Percentiles rank a stretch among this genome's conserved stretches.
phyloP scores from a whole-genome alignment of 805 yeast species.

The Pichia manshurica region DNA sequence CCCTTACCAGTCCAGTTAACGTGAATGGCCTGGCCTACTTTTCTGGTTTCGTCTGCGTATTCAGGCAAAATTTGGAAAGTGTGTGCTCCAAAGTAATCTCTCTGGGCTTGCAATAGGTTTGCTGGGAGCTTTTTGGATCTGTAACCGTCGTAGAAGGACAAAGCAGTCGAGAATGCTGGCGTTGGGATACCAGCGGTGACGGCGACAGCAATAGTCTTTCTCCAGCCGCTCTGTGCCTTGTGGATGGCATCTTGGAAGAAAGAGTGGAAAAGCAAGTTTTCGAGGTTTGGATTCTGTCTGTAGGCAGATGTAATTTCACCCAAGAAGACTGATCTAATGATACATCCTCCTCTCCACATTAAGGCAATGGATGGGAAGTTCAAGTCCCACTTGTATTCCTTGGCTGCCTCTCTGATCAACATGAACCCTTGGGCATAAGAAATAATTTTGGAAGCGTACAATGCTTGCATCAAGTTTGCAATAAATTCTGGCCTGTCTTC shows the following conservation, averaged over 20 bases:
- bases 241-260: conserved; percentile 88
- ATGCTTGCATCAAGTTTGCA: conserved; percentile 94
- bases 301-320: conserved; percentile 96
- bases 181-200: conserved; percentile 88
- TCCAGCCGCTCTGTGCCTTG: conserved; percentile 95
- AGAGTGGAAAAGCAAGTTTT: conserved; percentile 91
- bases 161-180: conserved; percentile 96
- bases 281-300: conserved; percentile 88
- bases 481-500: conserved; percentile 79
- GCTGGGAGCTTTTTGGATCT: conserved; percentile 95
- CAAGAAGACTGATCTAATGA: conserved; percentile 96
- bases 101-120: conserved; percentile 97
- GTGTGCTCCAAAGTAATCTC: conserved; percentile 99
- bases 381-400: conserved; percentile 93
- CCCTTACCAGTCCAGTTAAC: conserved; percentile 99
- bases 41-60: conserved; percentile 66
- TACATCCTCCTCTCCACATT: conserved; percentile 99
- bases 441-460: conserved; percentile 96
- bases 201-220: conserved; percentile 76
- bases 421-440: conserved; percentile 99
- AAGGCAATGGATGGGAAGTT: conserved; percentile 98
- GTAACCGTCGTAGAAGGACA: conserved; percentile 98
- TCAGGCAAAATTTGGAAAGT: conserved; percentile 95
- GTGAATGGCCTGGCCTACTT: conserved; percentile 80
- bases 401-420: conserved; percentile 97